Percentiles rank a stretch among this genome's conserved stretches.
These are phyloP conservation scores for Rosa multiflora DNA, from an alignment of 306 rosid species.

Conservation along the genomic window DNA sequence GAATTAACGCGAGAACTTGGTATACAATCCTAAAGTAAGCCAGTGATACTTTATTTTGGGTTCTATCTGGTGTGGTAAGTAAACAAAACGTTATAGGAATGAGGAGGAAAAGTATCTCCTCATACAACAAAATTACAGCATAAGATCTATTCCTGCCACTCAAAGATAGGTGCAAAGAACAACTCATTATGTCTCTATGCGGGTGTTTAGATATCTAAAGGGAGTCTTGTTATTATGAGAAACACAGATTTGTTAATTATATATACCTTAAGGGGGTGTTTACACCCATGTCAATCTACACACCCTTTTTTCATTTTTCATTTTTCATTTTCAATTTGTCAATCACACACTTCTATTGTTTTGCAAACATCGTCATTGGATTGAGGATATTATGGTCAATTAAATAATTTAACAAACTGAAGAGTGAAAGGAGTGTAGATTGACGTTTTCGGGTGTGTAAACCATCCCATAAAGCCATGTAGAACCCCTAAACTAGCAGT, in stretches of 20 bases:
- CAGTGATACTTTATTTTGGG: neutral
- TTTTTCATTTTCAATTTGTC: too few species aligned
- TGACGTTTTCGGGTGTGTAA: neutral
- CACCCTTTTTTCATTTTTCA: neutral
- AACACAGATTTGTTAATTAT: neutral
- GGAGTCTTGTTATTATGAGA: neutral
- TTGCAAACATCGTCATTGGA: neutral
- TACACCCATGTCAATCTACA: too few species aligned
- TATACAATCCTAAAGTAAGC: neutral
- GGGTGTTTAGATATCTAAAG: neutral
- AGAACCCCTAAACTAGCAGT: conserved; percentile 4
- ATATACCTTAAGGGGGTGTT: neutral
- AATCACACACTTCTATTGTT: neutral
- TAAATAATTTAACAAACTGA: too few species aligned
- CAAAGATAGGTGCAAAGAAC: neutral
- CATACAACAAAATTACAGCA: neutral
- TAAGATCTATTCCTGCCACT: neutral
- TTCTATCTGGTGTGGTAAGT: neutral
- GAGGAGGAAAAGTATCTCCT: neutral
- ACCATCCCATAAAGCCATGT: neutral
- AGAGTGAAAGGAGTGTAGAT: neutral
- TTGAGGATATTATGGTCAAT: too few species aligned
- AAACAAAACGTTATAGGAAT: neutral
- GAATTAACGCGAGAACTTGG: neutral
- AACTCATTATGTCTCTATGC: neutral